phyloP scores from a whole-genome alignment of 129 eudicot species.

The Helianthus annuus region DNA sequence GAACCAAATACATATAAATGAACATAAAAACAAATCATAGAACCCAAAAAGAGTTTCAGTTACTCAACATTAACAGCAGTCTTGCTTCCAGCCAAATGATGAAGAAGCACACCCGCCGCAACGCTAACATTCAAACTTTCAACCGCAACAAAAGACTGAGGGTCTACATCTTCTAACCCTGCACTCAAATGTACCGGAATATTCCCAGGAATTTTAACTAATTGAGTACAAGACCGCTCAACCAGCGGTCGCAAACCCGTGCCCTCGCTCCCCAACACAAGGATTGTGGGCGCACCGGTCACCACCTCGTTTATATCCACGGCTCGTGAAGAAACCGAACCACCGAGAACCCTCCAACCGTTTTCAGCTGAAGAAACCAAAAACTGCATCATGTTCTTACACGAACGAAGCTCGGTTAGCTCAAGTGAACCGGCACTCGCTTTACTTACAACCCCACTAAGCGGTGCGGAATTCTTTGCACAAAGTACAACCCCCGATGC shows the following conservation, averaged over 20 bases:
- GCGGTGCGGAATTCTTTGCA: constrained; percentile 96
- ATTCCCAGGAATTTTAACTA: constrained; percentile 76
- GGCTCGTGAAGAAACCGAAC: constrained; percentile 74
- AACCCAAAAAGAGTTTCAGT: background rate
- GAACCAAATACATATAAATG: constrained; percentile 7
- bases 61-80: constrained; percentile 5
- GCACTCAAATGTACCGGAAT: constrained; percentile 50
- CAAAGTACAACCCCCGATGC: constrained; percentile 88
- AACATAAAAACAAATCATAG: background rate
- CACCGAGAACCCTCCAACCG: constrained; percentile 97
- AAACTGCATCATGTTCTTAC: constrained; percentile 99
- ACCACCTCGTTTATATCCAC: constrained; percentile 57
- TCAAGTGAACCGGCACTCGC: constrained; percentile 98
- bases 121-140: constrained; percentile 98
- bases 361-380: constrained; percentile 77
- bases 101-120: constrained; percentile 95
- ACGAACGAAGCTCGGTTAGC: constrained; percentile 75
- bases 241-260: constrained; percentile 93
- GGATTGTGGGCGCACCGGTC: constrained; percentile 72
- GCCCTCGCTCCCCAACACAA: constrained; percentile 95
- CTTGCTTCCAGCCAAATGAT: constrained; percentile 68
- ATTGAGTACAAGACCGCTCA: constrained; percentile 82
- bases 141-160: constrained; percentile 78
- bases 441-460: constrained; percentile 96
- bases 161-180: constrained; percentile 50